Base-by-base conservation (phyloP, 306 rosid species). In the Sicyos edulis region DNA sequence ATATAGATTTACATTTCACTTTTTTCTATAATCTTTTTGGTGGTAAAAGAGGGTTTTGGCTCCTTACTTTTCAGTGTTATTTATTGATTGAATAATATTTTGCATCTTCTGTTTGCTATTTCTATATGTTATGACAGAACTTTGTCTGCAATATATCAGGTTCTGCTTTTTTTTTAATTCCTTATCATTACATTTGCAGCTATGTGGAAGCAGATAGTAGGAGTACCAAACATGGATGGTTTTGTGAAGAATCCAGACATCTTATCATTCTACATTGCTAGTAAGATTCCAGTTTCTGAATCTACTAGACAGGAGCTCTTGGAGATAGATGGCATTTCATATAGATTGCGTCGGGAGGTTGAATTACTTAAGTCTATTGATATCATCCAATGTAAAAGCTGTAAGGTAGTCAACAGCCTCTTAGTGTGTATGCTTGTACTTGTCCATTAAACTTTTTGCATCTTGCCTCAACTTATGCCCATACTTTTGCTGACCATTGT, bases 221-320 rank as follows among this genome's bases (percentile, higher is more conserved):
- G 95, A 70, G 71, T 78, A 53, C 95, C 96, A 37, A 87, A 79
- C 81, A 82, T 88, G 96, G 97, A 95, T 80, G 79, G 78, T 77
- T 85, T 91, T 64, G 63, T 91, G 75, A 80, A 89, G 85, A 95
- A 83, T 82, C 99, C 99, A 50, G 96, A 74, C 76, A 78, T 82
- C 72, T 85, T 95, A 78, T 89, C 97, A 42, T 95, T 91, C 84
- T 80, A 82, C 58, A 91, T 95, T 5, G 99, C 97, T 59, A 89
- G 97, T 82, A 95, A 95, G 88, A 81, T 95, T 84, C 97, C 97
- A 8, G 95, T 95, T 52, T 95, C 99, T 59, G 96, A 87, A 81
- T 87, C 92, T 78, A 89, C 92, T 70, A 87, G 99, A 81, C 99
- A 91, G 83, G 96, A 95, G 74, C 99, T 95, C 72, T 77, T 95